Percentiles rank a stretch among this genome's conserved stretches.
Evolutionary conservation across 352 stramenopile genomes (phyloP).

Genomic region (Thalassiosira mediterranea): DNA sequence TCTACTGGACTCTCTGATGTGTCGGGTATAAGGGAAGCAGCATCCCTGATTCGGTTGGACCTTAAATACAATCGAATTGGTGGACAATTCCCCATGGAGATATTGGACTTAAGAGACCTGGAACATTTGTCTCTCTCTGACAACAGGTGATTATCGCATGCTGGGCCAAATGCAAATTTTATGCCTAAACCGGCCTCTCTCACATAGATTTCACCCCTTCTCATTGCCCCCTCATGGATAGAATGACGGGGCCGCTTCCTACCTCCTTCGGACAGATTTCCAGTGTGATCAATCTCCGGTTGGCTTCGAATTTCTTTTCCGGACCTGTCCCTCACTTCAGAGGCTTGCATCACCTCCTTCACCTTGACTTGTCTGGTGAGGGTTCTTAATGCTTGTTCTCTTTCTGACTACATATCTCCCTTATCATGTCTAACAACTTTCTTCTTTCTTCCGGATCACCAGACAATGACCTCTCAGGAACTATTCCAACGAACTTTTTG

Average conservation of each 20-base stretch:
- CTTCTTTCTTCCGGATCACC: conserved; percentile 16
- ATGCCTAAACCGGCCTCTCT: conserved; percentile 42
- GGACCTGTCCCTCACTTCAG: conserved; percentile 60
- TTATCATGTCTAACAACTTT: too few species aligned
- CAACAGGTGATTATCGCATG: conserved; percentile 52
- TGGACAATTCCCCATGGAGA: conserved; percentile 57
- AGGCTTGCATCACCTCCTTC: conserved; percentile 36
- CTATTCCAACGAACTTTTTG: conserved; percentile 71
- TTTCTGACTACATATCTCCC: too few species aligned
- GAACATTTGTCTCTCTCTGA: conserved; percentile 61
- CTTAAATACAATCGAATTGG: conserved; percentile 75
- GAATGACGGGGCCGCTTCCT: conserved; percentile 47
- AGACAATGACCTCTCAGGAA: conserved; percentile 69
- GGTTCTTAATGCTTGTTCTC: not conserved
- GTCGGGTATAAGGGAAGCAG: conserved; percentile 58
- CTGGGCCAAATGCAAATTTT: conserved; percentile 41
- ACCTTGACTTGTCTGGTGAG: conserved; percentile 57
- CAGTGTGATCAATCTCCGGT: conserved; percentile 48
- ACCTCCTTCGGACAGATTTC: conserved; percentile 31
- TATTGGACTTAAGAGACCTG: conserved; percentile 62
- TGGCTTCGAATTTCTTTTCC: conserved; percentile 69
- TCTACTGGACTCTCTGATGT: conserved; percentile 73
- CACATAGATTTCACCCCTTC: conserved; percentile 29
- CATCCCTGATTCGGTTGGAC: conserved; percentile 65
- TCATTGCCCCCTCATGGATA: conserved; percentile 21